Evolutionary conservation across 225 moss, liverwort and hornwort species (phyloP).

Genomic region (Pleurozium schreberi): DNA sequence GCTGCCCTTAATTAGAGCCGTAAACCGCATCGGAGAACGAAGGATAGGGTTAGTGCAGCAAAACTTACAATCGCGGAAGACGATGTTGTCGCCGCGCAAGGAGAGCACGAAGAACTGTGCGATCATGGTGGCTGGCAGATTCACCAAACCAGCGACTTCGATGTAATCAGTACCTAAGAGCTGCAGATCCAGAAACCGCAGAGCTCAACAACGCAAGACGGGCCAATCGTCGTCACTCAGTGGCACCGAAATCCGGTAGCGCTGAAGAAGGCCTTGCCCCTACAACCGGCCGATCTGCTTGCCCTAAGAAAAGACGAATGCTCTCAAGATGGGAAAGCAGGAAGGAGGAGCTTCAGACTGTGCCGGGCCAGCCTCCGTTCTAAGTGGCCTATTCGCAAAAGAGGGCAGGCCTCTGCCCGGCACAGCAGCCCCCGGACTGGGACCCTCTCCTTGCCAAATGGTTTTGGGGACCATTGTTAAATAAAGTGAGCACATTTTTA

Average conservation of each 20-base stretch:
- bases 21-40: neutral
- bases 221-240: neutral
- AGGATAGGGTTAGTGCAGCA: neutral
- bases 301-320: neutral
- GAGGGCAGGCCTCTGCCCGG: neutral
- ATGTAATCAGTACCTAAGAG: neutral
- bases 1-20: neutral
- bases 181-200: too few relatives aligned
- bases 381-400: too few relatives aligned
- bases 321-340: neutral
- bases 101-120: conserved; percentile 98
- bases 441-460: too few relatives aligned
- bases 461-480: too few relatives aligned
- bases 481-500: too few relatives aligned
- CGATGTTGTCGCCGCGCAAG: conserved; percentile 89
- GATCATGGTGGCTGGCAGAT: conserved; percentile 45
- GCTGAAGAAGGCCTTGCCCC: neutral
- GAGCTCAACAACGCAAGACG: neutral
- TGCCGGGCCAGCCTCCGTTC: neutral
- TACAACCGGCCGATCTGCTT: neutral
- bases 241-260: neutral
- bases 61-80: conserved; percentile 90
- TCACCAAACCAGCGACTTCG: neutral
- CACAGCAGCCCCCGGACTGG: neutral
- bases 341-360: neutral